These are phyloP conservation scores for Mycogone perniciosa DNA, from an alignment of 2,329 filamentous ascomycete species.

Conservation along the genomic window DNA sequence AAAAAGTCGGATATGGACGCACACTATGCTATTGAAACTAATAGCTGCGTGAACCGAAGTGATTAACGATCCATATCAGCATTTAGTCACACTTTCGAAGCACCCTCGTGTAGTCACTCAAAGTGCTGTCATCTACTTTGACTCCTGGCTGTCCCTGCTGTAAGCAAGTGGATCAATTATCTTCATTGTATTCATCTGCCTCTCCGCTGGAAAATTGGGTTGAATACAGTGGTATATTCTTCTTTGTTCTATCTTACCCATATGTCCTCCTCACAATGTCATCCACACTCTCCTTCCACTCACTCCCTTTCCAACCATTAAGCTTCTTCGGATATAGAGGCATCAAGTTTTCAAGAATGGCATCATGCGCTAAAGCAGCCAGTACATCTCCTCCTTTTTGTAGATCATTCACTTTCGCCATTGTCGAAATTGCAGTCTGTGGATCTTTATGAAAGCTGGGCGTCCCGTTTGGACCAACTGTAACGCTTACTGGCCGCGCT, in stretches of 20 bases:
- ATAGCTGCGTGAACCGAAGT: too few relatives aligned
- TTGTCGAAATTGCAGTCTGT: conserved; percentile 1
- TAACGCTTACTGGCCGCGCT: not conserved
- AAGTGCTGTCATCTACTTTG: too few relatives aligned
- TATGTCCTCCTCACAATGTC: not conserved
- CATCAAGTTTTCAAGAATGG: not conserved
- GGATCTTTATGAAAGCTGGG: conserved; percentile 3
- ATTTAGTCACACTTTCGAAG: too few relatives aligned
- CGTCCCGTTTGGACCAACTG: conserved; percentile 1
- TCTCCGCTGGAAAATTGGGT: too few relatives aligned
- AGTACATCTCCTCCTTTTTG: not conserved
- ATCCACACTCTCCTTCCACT: conserved; percentile 1
- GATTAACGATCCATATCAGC: too few relatives aligned
- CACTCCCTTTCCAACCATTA: not conserved
- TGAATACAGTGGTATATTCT: not conserved
- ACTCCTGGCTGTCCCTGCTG: too few relatives aligned
- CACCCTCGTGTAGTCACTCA: too few relatives aligned
- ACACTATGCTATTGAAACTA: too few relatives aligned
- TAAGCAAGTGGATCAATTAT: too few relatives aligned
- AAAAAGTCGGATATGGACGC: too few relatives aligned
- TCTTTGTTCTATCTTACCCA: not conserved
- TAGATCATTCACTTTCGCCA: not conserved
- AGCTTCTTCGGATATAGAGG: not conserved
- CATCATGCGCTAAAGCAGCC: not conserved
- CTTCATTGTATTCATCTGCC: too few relatives aligned